Evolutionary conservation across 257 asterid species (phyloP), one percentile per base, ranked within the genome.

Genomic region (Salvia miltiorrhiza): DNA sequence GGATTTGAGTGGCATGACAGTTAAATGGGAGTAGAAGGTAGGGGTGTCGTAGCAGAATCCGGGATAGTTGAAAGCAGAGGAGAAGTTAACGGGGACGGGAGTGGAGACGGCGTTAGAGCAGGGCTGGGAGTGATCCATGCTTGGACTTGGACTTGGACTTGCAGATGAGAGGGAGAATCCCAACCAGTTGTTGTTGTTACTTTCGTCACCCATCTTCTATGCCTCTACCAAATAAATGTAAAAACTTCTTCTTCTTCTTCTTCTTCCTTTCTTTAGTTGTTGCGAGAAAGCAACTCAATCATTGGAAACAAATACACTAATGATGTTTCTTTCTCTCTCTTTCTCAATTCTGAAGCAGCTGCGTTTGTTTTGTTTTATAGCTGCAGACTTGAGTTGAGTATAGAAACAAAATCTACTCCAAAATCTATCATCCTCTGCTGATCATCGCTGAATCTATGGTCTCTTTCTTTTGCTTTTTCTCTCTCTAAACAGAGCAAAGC

Each of bases 121-220:
- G 59, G 87, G 81, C 9, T 80, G 84, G 20, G 82, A 80, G 45
- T 64, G 74, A 40, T 86, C 96, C 95, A 86, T 86, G 61, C 52
- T 71, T 2, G 86, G 80, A n/a, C n/a, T n/a, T n/a, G n/a, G n/a
- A n/a, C n/a, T n/a, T n/a, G n/a, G n/a, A n/a, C n/a, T n/a, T n/a
- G n/a, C n/a, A 69, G 90, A 81, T 30, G 96, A 88, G 61, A 90
- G 89, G 72, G 99, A 88, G 83, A 93, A 93, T 2, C 96, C 96
- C 30, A 90, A 77, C 97, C 96, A 93, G 81, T 85, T 87, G 56
- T 7, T 30, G 35, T 53, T 77, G 70, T 56, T 79, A 50, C 63
- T 77, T 43, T 86, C 90, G 80, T 82, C 79, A 57, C 88, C 71
- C 78, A 83, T 81, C 63, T 84, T 81, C 78, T n/a, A n/a, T 16